Percentiles rank a stretch among this genome's conserved stretches.
Evolutionary conservation across 768 basidiomycete genomes (phyloP).

Genomic region (Mycena haematopus): DNA sequence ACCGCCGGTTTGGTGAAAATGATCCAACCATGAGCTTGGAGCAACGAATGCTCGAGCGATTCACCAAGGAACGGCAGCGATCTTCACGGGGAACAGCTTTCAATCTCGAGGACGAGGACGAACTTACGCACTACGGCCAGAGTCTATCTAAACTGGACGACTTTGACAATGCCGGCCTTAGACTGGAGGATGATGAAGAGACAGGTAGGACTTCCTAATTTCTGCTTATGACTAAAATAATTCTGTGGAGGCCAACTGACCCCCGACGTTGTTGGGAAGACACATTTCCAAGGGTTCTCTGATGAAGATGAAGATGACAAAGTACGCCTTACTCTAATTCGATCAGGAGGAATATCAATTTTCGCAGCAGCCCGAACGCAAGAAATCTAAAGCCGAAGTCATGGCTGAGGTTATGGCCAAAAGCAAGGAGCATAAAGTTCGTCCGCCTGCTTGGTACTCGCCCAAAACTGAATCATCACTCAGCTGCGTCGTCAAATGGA

Average conservation of each 20-base stretch:
- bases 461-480: background rate
- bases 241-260: conserved; percentile 69
- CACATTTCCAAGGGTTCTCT: conserved; percentile 89
- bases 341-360: conserved; percentile 15
- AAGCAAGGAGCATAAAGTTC: conserved; percentile 93
- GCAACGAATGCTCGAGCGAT: conserved; percentile 96
- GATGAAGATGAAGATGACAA: conserved; percentile 63
- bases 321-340: conserved; percentile 30
- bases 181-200: conserved; percentile 61
- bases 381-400: conserved; percentile 93
- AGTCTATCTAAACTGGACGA: conserved; percentile 86
- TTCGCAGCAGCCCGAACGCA: conserved; percentile 68
- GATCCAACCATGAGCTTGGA: conserved; percentile 92
- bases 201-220: conserved; percentile 43
- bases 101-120: conserved; percentile 91
- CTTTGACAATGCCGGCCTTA: conserved; percentile 75
- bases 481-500: conserved; percentile 90
- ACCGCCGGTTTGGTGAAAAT: conserved; percentile 96
- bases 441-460: conserved; percentile 27
- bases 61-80: conserved; percentile 88
- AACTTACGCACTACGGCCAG: conserved; percentile 91
- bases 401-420: conserved; percentile 99
- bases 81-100: conserved; percentile 78
- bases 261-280: conserved; percentile 64
- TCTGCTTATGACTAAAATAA: background rate